These are phyloP conservation scores for Aspergillus sp. DNA, from an alignment of 2,329 filamentous ascomycete genomes.

Conservation along the genomic window DNA sequence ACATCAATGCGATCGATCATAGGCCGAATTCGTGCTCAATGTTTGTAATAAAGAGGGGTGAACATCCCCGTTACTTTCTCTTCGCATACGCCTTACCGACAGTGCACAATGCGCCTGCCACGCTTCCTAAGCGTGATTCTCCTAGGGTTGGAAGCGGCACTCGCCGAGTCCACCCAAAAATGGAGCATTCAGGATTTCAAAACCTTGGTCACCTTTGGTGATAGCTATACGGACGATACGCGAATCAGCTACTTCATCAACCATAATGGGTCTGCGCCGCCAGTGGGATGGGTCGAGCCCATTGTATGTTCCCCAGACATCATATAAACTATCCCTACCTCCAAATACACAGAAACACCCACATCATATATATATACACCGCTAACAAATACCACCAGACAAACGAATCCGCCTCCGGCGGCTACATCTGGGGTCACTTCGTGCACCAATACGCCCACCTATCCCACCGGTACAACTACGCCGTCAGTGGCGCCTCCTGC, in stretches of 20 bases:
- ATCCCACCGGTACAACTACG: constrained; percentile 65
- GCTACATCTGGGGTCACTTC: constrained; percentile 69
- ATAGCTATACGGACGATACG: constrained; percentile 75
- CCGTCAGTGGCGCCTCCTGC: constrained; percentile 71
- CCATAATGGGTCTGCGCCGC: constrained; percentile 47
- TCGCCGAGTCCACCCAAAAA: constrained; percentile 8
- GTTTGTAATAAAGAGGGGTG: too few species aligned
- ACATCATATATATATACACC: too few species aligned
- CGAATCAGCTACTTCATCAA: constrained; percentile 63
- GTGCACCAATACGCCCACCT: constrained; percentile 59
- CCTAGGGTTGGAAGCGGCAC: neutral
- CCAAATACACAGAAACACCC: neutral
- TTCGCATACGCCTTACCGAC: neutral
- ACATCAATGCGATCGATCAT: too few species aligned
- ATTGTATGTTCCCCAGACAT: constrained; percentile 35
- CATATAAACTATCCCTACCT: too few species aligned
- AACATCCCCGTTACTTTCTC: too few species aligned
- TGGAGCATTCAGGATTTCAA: constrained; percentile 50
- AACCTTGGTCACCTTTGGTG: constrained; percentile 62
- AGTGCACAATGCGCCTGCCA: neutral
- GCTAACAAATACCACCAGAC: constrained; percentile 26
- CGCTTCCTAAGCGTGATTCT: neutral
- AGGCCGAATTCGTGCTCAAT: too few species aligned
- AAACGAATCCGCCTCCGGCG: constrained; percentile 63
- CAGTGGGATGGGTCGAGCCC: constrained; percentile 59